These are phyloP conservation scores for Arthrobotrys sinensis DNA, from an alignment of 2,329 filamentous ascomycete genomes.

Conservation along the genomic window DNA sequence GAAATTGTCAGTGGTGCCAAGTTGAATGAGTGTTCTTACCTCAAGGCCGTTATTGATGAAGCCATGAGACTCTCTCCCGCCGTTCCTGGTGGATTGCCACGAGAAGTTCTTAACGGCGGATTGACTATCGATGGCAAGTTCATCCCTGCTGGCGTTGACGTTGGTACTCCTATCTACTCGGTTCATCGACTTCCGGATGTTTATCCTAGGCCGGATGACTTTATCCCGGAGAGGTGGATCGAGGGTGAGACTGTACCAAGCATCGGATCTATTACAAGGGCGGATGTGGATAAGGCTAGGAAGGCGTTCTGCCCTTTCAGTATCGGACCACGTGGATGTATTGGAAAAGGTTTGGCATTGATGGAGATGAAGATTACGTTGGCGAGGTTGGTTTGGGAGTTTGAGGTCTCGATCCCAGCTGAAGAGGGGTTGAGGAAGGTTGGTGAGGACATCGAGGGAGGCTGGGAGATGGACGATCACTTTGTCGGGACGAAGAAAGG, in stretches of 20 bases:
- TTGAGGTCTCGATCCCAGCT: conserved; percentile 40
- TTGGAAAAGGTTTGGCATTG: conserved; percentile 79
- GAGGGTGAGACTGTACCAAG: conserved; percentile 64
- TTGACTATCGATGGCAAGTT: conserved; percentile 66
- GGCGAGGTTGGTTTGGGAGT: conserved; percentile 75
- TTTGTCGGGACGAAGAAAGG: conserved; percentile 83
- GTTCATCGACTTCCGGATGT: conserved; percentile 78
- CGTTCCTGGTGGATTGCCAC: conserved; percentile 66
- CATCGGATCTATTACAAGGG: conserved; percentile 68
- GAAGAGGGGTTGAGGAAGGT: conserved; percentile 70
- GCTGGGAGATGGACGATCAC: conserved; percentile 71
- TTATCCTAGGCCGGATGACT: conserved; percentile 75
- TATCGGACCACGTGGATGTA: conserved; percentile 79
- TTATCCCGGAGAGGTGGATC: conserved; percentile 76
- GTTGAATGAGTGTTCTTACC: conserved; percentile 73
- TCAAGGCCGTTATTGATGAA: conserved; percentile 73
- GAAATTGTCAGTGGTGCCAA: conserved; percentile 73
- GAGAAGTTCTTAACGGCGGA: conserved; percentile 73
- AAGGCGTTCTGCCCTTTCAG: conserved; percentile 83
- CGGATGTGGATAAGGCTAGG: conserved; percentile 73
- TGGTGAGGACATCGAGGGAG: conserved; percentile 64
- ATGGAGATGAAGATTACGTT: conserved; percentile 77
- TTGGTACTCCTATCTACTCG: conserved; percentile 78
- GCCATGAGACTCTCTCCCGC: conserved; percentile 70
- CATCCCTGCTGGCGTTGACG: conserved; percentile 73